A percentile compares a stretch with the other conserved stretches of the same genome.
phyloP scores from a whole-genome alignment of 768 basidiomycete species.

The Mycena chlorophos region DNA sequence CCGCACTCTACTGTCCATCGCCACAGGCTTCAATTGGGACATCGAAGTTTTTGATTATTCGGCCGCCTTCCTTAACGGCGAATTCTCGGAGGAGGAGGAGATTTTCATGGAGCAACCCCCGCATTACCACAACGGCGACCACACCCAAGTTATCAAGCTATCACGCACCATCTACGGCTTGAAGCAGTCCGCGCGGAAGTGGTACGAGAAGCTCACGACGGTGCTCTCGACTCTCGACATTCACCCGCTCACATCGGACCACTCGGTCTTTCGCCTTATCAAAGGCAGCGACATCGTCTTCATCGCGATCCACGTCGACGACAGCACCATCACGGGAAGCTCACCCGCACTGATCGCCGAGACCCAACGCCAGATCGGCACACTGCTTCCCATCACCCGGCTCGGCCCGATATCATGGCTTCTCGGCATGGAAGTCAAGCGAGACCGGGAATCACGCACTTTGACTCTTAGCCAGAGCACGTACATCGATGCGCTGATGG shows the following conservation, averaged over 20 bases:
- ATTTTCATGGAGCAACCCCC: conserved; percentile 26
- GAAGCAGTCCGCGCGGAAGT: conserved; percentile 33
- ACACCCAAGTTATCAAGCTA: conserved; percentile 3
- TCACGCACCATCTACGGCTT: conserved; percentile 35
- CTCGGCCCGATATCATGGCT: conserved; percentile 31
- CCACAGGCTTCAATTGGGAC: conserved; percentile 17
- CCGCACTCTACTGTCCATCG: conserved; percentile 13
- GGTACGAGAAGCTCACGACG: conserved; percentile 28
- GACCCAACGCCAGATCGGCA: conserved; percentile 25
- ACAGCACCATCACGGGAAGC: conserved; percentile 31
- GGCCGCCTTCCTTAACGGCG: conserved; percentile 19
- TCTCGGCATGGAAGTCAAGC: conserved; percentile 33
- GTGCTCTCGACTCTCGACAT: conserved; percentile 15
- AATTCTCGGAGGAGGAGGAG: conserved; percentile 14
- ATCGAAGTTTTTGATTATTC: conserved; percentile 18
- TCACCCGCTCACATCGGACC: conserved; percentile 5
- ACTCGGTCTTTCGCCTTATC: conserved; percentile 16
- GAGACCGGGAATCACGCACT: conserved; percentile 15
- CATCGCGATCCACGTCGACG: conserved; percentile 34
- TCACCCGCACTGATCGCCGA: conserved; percentile 15
- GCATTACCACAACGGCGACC: conserved; percentile 4
- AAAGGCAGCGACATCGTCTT: conserved; percentile 9
- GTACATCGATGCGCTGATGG: conserved; percentile 30
- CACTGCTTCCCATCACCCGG: conserved; percentile 31
- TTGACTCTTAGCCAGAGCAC: conserved; percentile 30